phyloP scores from a whole-genome alignment of 805 yeast genomes.

The Wickerhamomyces xylosicus region DNA sequence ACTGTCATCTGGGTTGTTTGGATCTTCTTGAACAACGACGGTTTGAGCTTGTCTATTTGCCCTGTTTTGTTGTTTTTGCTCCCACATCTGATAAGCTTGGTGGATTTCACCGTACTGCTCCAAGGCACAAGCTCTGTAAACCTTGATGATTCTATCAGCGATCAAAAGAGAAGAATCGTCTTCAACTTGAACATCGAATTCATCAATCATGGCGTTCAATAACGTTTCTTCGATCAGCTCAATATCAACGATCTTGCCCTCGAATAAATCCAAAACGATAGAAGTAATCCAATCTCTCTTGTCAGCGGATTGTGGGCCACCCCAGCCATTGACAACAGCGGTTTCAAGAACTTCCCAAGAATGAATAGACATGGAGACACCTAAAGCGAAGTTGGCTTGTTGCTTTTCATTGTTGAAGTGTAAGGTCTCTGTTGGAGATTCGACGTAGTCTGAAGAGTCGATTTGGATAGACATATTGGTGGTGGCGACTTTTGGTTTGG shows the following conservation, averaged over 20 bases:
- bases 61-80: slow-evolving; percentile 35
- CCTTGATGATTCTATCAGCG: slow-evolving; percentile 53
- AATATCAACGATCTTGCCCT: slow-evolving; percentile 57
- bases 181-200: slow-evolving; percentile 81
- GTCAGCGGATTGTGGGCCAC: slow-evolving; percentile 84
- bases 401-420: slow-evolving; percentile 47
- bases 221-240: slow-evolving; percentile 77
- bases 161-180: slow-evolving; percentile 78
- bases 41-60: slow-evolving; percentile 20
- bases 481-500: too few relatives aligned
- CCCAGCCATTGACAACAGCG: slow-evolving; percentile 93
- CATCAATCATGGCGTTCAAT: slow-evolving; percentile 87
- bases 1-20: slow-evolving; percentile 48
- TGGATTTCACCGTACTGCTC: slow-evolving; percentile 48
- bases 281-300: slow-evolving; percentile 95
- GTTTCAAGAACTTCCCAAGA: slow-evolving; percentile 81
- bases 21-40: slow-evolving; percentile 47
- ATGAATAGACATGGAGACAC: slow-evolving; percentile 85
- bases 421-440: slow-evolving; percentile 30
- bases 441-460: slow-evolving; percentile 41
- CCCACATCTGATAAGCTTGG: slow-evolving; percentile 47
- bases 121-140: slow-evolving; percentile 54
- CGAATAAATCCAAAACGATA: slow-evolving; percentile 69
- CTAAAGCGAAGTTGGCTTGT: slow-evolving; percentile 84
- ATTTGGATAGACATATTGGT: slow-evolving; percentile 12